These are phyloP conservation scores for Colletotrichum graminicola DNA, from an alignment of 2,329 filamentous ascomycete genomes.

Conservation along the genomic window DNA sequence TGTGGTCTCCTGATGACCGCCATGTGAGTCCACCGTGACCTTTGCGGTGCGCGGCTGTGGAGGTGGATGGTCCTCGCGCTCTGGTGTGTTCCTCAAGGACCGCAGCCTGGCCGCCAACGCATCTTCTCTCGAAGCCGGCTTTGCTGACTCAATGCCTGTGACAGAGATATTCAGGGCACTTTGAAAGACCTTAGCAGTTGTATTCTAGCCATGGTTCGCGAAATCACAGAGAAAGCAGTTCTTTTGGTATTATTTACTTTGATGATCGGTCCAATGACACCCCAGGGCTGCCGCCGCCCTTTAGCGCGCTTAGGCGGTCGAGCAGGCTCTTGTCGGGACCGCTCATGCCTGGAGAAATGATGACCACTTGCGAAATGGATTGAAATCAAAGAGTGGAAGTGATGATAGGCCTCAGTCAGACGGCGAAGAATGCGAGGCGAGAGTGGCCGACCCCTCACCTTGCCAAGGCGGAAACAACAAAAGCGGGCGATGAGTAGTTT, in stretches of 20 bases:
- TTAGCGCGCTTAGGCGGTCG: conserved; percentile 67
- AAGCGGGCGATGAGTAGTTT: conserved; percentile 6
- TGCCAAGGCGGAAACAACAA: background rate
- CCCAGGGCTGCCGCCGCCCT: conserved; percentile 51
- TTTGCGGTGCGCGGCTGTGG: conserved; percentile 11
- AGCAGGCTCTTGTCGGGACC: conserved; percentile 60
- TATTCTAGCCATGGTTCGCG: background rate
- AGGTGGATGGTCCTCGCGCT: conserved; percentile 43
- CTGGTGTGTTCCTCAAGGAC: conserved; percentile 59
- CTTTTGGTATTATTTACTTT: conserved; percentile 53
- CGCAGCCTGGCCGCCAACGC: conserved; percentile 65
- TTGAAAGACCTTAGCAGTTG: conserved; percentile 34
- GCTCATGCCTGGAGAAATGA: conserved; percentile 12
- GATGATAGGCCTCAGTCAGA: conserved; percentile 4
- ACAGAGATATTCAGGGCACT: conserved; percentile 47
- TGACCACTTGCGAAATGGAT: background rate
- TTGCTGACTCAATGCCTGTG: conserved; percentile 57
- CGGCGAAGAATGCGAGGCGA: background rate
- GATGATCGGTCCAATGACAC: conserved; percentile 48
- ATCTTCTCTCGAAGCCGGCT: conserved; percentile 62
- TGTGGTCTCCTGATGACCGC: conserved; percentile 20
- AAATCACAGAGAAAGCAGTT: conserved; percentile 17
- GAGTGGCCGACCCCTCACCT: conserved; percentile 1
- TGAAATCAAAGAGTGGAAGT: background rate
- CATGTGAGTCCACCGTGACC: background rate